Evolutionary conservation across 768 basidiomycete genomes (phyloP).

Genomic region (Tylopilus sp.): DNA sequence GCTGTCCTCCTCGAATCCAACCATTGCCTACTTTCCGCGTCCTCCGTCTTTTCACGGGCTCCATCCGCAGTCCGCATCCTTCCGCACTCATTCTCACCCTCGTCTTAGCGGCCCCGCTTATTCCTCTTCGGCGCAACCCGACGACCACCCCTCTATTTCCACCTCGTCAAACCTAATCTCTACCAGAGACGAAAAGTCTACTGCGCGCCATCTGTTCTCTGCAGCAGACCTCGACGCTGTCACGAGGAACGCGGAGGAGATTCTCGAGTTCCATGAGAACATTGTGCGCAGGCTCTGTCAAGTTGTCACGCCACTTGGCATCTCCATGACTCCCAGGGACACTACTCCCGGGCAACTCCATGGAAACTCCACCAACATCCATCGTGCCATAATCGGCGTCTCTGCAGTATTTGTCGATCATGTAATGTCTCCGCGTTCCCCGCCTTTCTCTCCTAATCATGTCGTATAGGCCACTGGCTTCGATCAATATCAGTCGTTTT

Average conservation of each 20-base stretch:
- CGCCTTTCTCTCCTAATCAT: not conserved
- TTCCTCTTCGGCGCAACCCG: conserved; percentile 17
- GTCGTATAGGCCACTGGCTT: conserved; percentile 64
- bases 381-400: conserved; percentile 35
- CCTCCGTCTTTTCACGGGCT: conserved; percentile 39
- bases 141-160: conserved; percentile 5
- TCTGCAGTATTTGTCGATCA: conserved; percentile 57
- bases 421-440: conserved; percentile 33
- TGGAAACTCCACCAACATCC: conserved; percentile 35
- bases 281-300: conserved; percentile 55
- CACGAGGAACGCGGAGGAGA: conserved; percentile 63
- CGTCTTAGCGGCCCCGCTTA: conserved; percentile 23
- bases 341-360: conserved; percentile 12
- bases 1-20: conserved; percentile 25
- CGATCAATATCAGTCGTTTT: conserved; percentile 79
- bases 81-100: conserved; percentile 46
- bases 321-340: conserved; percentile 34
- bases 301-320: conserved; percentile 50
- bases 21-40: conserved; percentile 33
- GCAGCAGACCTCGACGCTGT: conserved; percentile 55
- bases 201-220: conserved; percentile 51
- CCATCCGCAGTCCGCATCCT: conserved; percentile 41
- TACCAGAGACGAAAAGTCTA: conserved; percentile 30
- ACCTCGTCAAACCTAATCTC: conserved; percentile 9
- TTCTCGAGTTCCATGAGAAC: conserved; percentile 65